Base-by-base conservation (phyloP, 805 yeast genomes). In the Yarrowia keelungensis region DNA sequence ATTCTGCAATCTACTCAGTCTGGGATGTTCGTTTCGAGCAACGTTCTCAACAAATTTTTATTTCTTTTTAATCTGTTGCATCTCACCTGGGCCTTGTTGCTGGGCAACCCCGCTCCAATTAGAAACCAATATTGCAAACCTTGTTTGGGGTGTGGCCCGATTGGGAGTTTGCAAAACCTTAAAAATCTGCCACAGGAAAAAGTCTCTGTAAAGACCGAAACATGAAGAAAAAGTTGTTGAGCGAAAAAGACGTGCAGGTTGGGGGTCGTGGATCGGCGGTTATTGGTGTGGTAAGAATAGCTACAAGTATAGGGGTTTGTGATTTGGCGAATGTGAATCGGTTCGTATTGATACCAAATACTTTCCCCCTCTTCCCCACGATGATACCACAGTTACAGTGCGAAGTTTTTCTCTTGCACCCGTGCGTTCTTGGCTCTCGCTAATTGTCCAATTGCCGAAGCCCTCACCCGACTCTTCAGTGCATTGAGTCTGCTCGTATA, bases 41-140 rank as follows among this genome's bases (percentile, higher is more conserved):
- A 26, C 2, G 32, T 26, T 26, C 32, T 26, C 32, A 26, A 26
- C 32, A 26, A 5, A 1, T 26, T 26, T 26, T 26, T 3, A 26
- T 5, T 26, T 26, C 32, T 26, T 26, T 5, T 26, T 19, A 19
- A 26, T 26, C 32, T 26, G 32, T 26, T 26, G 32, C 32, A 26
- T 38, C 39, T 38, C 39, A 11, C 39, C 19, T 19, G 12, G 47
- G 22, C 9, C 41, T 16, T 12, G 59, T 53, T 53, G 59, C 59
- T 39, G 59, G 59, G 59, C 59, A 53, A 53, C 59, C 58, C 12
- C 39, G 14, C 3, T 19, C 42, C 42, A 22, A 53, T 53, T 53
- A 35, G 59, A 53, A 39, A 53, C 59, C 59, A 53, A 53, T 53
- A 53, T 53, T 19, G 59, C 10, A n/a, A 45, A 53, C 59, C 19